Base-by-base conservation (phyloP, 495 filamentous ascomycete genomes). In the Schizothecium vesticola region DNA sequence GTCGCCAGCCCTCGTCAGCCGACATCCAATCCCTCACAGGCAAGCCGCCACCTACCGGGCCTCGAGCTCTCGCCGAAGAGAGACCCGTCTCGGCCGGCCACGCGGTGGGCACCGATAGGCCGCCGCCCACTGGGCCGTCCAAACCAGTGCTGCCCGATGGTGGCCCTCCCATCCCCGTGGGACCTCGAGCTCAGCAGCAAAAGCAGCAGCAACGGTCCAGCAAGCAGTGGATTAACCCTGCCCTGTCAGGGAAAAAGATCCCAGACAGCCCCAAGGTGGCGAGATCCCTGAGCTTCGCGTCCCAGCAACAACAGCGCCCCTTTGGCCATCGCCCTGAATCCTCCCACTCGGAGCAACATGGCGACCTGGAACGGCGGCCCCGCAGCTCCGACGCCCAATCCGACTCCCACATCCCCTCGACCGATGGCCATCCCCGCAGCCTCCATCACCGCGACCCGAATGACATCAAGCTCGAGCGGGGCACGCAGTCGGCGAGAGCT, bases 181-280 rank as follows among this genome's bases (percentile, higher is more conserved):
- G 86, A 3, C 87, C 87, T 28, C 84, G 87, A 28, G 85, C 85
- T 11, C 80, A 78, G 19, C 67, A 69, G 36, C 69, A 68, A 72
- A 43, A 77, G 71, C 51, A 86, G 78, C 70, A 75, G 33, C 76
- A 79, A 21, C 79, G 79, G 10, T 81, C 80, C 2, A 88, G 83
- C 67, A 89, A 88, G 64, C 86, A 86, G 72, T 90, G 88, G 88
- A 83, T 86, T 65, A 88, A 87, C 61, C 83, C 87, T 6, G 78
- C 80, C 13, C 73, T 83, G 3, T 75, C 76, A 16, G 71, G 66
- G 0, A 79, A 81, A 71, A 82, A 83, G 31, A 71, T 75, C 3
- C 81, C 80, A 4, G 81, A 84, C 21, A 82, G 80, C 6, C 81
- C 83, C 10, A 83, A 83, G 62, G 56, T 76, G 10, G 74, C 73